Percentiles rank a stretch among this genome's conserved stretches.
Evolutionary conservation across 176 grass and related monocot genomes (phyloP).

Genomic region (Luzula sylvatica): DNA sequence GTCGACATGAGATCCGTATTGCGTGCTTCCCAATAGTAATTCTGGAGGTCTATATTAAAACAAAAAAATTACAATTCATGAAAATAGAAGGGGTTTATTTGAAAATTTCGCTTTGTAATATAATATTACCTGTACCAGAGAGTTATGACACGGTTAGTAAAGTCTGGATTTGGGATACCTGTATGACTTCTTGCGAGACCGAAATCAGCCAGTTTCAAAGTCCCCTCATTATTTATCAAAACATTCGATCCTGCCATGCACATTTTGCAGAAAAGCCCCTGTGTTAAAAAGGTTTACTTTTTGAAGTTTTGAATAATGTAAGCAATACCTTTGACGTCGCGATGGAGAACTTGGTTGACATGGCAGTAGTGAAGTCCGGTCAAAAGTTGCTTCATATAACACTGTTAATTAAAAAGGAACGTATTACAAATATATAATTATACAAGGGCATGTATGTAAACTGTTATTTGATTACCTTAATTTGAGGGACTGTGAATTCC

Average conservation of each 20-base stretch:
- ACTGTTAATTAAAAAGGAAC: constrained; percentile 20
- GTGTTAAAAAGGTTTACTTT: too few species aligned
- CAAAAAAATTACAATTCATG: constrained; percentile 11
- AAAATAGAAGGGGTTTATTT: not conserved
- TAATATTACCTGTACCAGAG: constrained; percentile 81
- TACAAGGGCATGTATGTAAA: not conserved
- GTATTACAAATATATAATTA: not conserved
- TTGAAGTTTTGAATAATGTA: too few species aligned
- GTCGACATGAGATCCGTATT: constrained; percentile 81
- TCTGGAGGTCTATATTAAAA: constrained; percentile 75
- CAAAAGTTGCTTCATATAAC: constrained; percentile 94
- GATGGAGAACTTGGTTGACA: constrained; percentile 90
- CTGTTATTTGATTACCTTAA: constrained; percentile 53
- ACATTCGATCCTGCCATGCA: constrained; percentile 90
- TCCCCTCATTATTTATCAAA: constrained; percentile 93
- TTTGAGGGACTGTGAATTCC: constrained; percentile 64
- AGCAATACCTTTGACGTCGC: constrained; percentile 91
- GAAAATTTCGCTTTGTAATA: not conserved
- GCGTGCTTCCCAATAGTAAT: constrained; percentile 65
- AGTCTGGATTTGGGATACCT: constrained; percentile 68
- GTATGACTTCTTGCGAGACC: constrained; percentile 83
- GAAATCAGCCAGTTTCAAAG: constrained; percentile 95
- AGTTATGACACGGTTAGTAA: constrained; percentile 94
- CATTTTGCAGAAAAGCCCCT: too few species aligned
- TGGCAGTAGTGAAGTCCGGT: constrained; percentile 95